phyloP scores from a whole-genome alignment of 2,329 filamentous ascomycete genomes.

The Claviceps quebecensis region DNA sequence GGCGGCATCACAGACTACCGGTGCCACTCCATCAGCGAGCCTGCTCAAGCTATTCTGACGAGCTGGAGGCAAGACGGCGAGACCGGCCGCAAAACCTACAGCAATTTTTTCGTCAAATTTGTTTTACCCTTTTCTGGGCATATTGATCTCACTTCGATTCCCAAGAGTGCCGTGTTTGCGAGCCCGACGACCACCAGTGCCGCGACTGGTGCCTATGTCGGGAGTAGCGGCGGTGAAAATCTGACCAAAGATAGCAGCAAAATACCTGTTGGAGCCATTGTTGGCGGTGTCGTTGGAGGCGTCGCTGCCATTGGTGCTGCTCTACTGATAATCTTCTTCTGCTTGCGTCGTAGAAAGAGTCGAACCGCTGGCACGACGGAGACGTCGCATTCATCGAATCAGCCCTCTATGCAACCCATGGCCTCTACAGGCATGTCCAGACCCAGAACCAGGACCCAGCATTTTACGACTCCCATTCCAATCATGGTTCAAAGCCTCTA shows the following conservation, averaged over 20 bases:
- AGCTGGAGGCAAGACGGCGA: slow-evolving; percentile 24
- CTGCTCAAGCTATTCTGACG: slow-evolving; percentile 23
- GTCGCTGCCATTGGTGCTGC: slow-evolving; percentile 20
- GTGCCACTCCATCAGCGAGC: slow-evolving; percentile 23
- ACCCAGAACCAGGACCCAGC: slow-evolving; percentile 3
- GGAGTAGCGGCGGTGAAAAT: not conserved
- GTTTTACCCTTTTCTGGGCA: not conserved
- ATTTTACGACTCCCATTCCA: slow-evolving; percentile 17
- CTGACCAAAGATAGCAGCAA: slow-evolving; percentile 3
- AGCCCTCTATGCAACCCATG: slow-evolving; percentile 2
- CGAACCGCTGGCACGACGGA: slow-evolving; percentile 4
- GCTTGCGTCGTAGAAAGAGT: slow-evolving; percentile 18
- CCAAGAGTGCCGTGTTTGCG: not conserved
- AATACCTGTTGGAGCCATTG: slow-evolving; percentile 22
- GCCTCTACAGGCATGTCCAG: slow-evolving; percentile 1
- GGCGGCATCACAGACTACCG: slow-evolving; percentile 29
- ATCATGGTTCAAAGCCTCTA: not conserved
- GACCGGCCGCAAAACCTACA: slow-evolving; percentile 6
- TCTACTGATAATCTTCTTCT: slow-evolving; percentile 17
- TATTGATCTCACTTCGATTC: not conserved
- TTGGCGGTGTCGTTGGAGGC: slow-evolving; percentile 24
- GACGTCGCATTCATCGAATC: not conserved
- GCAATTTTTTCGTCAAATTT: not conserved
- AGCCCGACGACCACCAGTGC: slow-evolving; percentile 1
- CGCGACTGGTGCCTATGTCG: not conserved